Evolutionary conservation across 2,329 filamentous ascomycete genomes (phyloP), one percentile per base, ranked within the genome.

Genomic region (Epichloe amarillans): DNA sequence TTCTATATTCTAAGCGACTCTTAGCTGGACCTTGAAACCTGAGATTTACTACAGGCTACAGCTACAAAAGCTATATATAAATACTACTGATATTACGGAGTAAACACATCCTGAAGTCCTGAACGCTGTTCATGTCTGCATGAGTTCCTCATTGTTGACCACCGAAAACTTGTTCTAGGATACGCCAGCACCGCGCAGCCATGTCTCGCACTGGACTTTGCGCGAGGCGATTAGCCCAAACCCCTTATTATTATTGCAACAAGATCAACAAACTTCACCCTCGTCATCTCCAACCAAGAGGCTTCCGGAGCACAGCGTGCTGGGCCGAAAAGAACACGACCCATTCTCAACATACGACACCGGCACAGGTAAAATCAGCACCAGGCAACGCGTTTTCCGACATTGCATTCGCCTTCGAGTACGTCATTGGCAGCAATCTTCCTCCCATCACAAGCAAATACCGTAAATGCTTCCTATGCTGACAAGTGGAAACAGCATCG

Each of bases 401-500:
- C 52, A 61, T 68, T 51, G 65, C 59, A 3, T 67, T 68, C 56
- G 65, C 65, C n/a, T 68, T 68, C 46, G 65, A 68, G 65, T 67
- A 57, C 36, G 65, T 43, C 30, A 11, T 23, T 7, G 21, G 15
- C 58, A 14, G 19, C 23, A 15, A 17, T 12, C 3, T 11, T n/a
- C 12, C 15, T n/a, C 15, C 12, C 36, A 38, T 38, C 36, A 38
- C 36, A n/a, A 38, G 14, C 6, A 7, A 14, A 40, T 7, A 37
- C 15, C 11, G 14, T 37, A 1, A 14, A 40, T 7, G 46, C 15
- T n/a, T 17, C 5, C 17, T n/a, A 5, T n/a, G 33, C 30, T 19
- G 35, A 48, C 41, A 49, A 41, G 52, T 23, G 11, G 2, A 21
- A 2, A 6, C 48, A 77, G 74, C 58, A 95, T 98, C 63, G 93